Conservation (phyloP, 805 yeast genomes). For the Wickerhamomyces hampshirensis region DNA sequence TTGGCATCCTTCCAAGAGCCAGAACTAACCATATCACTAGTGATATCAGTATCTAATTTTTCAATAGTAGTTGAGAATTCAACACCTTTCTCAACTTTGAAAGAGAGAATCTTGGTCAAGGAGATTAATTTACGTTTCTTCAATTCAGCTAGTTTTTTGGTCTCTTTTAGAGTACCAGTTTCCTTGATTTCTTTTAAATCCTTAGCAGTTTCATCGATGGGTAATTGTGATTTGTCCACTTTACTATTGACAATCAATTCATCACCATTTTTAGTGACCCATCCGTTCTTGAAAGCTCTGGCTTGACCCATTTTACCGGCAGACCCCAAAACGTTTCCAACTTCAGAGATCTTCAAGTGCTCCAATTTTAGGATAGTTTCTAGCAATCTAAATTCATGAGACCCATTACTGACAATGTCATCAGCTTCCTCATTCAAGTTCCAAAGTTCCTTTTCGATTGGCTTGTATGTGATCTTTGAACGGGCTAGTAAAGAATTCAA, state of each 20-base stretch:
- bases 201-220: slow-evolving; percentile 62
- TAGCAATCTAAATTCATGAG: slow-evolving; percentile 83
- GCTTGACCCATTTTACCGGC: slow-evolving; percentile 94
- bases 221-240: slow-evolving; percentile 42
- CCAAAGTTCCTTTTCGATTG: slow-evolving; percentile 74
- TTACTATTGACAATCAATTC: slow-evolving; percentile 55
- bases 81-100: slow-evolving; percentile 70
- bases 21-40: slow-evolving; percentile 82
- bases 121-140: slow-evolving; percentile 87
- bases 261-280: slow-evolving; percentile 89
- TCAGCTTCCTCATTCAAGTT: slow-evolving; percentile 74
- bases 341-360: slow-evolving; percentile 78
- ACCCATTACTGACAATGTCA: slow-evolving; percentile 73
- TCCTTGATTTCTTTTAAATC: slow-evolving; percentile 53
- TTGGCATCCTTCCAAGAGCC: slow-evolving; percentile 79
- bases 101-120: slow-evolving; percentile 70
- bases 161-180: slow-evolving; percentile 53
- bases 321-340: slow-evolving; percentile 64
- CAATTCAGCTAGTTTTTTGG: slow-evolving; percentile 73
- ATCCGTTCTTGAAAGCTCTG: slow-evolving; percentile 94
- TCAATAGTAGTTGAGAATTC: slow-evolving; percentile 79
- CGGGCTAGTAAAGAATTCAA: slow-evolving; percentile 82
- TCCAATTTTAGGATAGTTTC: slow-evolving; percentile 72
- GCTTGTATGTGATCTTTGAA: slow-evolving; percentile 68
- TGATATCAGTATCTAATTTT: slow-evolving; percentile 86